Evolutionary conservation across 2,329 filamentous ascomycete species (phyloP).

Genomic region (Pezicula carpinea): DNA sequence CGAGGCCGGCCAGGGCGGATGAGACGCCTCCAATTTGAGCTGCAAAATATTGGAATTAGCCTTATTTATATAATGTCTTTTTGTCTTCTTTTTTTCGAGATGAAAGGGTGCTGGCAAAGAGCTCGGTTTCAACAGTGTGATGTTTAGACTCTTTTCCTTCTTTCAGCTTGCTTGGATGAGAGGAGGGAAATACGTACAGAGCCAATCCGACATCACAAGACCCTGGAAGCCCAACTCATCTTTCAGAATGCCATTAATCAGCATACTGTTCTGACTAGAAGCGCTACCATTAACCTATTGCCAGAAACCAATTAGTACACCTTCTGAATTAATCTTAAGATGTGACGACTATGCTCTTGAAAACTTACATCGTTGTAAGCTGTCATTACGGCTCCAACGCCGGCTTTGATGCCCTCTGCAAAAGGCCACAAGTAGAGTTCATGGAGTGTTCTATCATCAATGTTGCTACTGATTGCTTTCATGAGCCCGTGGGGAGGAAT

Average conservation of each 20-base stretch:
- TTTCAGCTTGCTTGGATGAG: no score
- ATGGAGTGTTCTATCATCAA: slow-evolving; percentile 56
- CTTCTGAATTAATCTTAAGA: not conserved
- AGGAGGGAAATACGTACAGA: not conserved
- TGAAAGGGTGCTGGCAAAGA: no score
- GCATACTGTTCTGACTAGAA: slow-evolving; percentile 62
- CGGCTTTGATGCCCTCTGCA: slow-evolving; percentile 56
- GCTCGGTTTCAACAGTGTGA: no score
- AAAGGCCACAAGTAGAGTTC: slow-evolving; percentile 59
- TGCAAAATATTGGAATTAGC: no score
- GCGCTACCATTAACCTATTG: slow-evolving; percentile 60
- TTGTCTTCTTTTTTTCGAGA: no score
- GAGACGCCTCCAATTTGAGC: slow-evolving; percentile 56
- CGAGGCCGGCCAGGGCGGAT: slow-evolving; percentile 57
- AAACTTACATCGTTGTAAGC: slow-evolving; percentile 59
- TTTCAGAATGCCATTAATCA: slow-evolving; percentile 66
- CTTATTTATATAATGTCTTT: no score
- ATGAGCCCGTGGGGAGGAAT: slow-evolving; percentile 26
- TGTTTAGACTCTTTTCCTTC: no score
- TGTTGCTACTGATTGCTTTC: slow-evolving; percentile 38
- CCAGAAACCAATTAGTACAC: not conserved
- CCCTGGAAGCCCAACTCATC: slow-evolving; percentile 72
- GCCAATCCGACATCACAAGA: slow-evolving; percentile 8
- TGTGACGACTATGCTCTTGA: no score
- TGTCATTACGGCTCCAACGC: slow-evolving; percentile 79